A percentile compares a stretch with the other conserved stretches of the same genome.
These are phyloP conservation scores for Debaryomyces udenii DNA, from an alignment of 1,139 yeast genomes.

Conservation along the genomic window DNA sequence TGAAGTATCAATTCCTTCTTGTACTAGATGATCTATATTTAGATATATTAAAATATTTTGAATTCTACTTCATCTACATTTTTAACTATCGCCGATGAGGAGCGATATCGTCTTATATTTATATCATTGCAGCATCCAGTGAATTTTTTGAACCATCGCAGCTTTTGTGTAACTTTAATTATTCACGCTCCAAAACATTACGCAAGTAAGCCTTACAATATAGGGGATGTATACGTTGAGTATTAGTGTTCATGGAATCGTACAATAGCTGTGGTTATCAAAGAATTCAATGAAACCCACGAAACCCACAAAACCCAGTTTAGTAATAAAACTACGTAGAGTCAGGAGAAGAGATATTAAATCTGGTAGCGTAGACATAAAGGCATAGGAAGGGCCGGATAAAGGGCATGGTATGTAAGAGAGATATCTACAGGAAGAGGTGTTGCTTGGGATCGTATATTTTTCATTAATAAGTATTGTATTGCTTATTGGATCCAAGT, in stretches of 20 bases:
- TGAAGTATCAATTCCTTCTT: slow-evolving; percentile 5
- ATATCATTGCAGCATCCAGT: slow-evolving; percentile 10
- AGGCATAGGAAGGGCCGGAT: too few relatives aligned
- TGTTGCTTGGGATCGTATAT: background rate
- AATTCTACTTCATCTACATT: slow-evolving; percentile 2
- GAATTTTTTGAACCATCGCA: slow-evolving; percentile 2
- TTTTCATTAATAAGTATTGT: background rate
- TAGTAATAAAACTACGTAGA: too few relatives aligned
- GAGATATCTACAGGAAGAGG: background rate
- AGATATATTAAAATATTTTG: slow-evolving; percentile 2
- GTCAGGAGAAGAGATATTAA: too few relatives aligned
- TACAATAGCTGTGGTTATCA: too few relatives aligned
- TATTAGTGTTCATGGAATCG: too few relatives aligned
- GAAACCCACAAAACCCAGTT: too few relatives aligned
- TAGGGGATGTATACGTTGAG: too few relatives aligned
- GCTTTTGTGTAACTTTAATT: slow-evolving; percentile 8
- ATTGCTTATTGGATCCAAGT: background rate
- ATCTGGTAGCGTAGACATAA: too few relatives aligned
- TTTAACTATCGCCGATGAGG: slow-evolving; percentile 4
- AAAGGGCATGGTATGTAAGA: background rate
- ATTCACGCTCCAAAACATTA: background rate
- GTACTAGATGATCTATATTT: background rate
- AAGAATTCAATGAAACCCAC: too few relatives aligned
- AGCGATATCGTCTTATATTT: slow-evolving; percentile 11
- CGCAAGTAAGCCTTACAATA: background rate